Base-by-base conservation (phyloP, 495 filamentous ascomycete species). In the Xylaria cubensis region DNA sequence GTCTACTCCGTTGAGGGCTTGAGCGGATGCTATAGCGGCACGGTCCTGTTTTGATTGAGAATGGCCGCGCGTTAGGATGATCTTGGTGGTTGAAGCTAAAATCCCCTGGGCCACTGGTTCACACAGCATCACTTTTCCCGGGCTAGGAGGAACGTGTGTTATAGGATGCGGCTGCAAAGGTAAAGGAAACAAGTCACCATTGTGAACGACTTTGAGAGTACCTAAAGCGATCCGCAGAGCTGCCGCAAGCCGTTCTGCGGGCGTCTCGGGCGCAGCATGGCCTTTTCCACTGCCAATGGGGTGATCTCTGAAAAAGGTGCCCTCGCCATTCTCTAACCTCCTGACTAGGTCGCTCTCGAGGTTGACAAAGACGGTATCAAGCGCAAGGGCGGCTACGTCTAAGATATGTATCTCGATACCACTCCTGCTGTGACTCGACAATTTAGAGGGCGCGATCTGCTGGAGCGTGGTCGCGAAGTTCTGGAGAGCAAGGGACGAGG, bases 161-260 rank as follows among this genome's bases (percentile, higher is more conserved):
- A 96, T 93, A 12, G 94, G 92, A 81, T 97, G 94, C n/a, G 92
- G 87, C 21, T 92, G 91, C 24, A 97, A 82, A 6, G 93, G 93
- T 50, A 99, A 84, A 1, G 93, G 92, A 70, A 99, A 88, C 53
- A 94, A 81, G 77, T 98, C 96, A 2, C 93, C 94, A 17, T 89
- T 86, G 77, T 97, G 96, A 15, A 97, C 88, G 19, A 99, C 85
- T 53, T 90, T 90, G 34, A 93, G 85, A 10, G 87, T 85, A 19
- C 86, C 83, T 53, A 97, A 80, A 3, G 94, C 92, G 64, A 91
- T 88, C 24, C 93, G 89, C 36, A 98, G 87, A n/a, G 93, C 93
- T 66, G 90, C 86, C 29, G 89, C 93, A 75, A 97, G 84, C 21
- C 87, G 87, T 41, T 91, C 87, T 72, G 94, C 90, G 21, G 87